Evolutionary conservation across 2,329 filamentous ascomycete species (phyloP).

Genomic region (Chrysosporium queenslandicum): DNA sequence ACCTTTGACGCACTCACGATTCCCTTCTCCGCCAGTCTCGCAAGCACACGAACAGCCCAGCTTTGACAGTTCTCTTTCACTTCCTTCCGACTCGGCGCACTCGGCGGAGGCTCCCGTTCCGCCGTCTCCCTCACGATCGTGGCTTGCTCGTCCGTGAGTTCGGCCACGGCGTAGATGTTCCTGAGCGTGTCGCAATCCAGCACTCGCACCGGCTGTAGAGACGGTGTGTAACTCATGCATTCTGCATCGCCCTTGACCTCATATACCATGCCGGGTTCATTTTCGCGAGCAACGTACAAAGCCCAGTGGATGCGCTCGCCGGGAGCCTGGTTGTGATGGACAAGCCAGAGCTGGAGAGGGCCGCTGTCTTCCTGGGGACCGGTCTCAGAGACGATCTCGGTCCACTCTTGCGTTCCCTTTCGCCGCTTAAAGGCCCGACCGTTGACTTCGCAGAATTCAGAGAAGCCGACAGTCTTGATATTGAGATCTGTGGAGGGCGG

Average conservation of each 20-base stretch:
- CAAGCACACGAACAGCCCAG: conserved; percentile 21
- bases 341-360: conserved; percentile 19
- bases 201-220: conserved; percentile 13
- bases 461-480: conserved; percentile 19
- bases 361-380: not conserved
- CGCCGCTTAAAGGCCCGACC: conserved; percentile 16
- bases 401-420: conserved; percentile 19
- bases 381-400: not conserved
- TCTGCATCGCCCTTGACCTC: conserved; percentile 24
- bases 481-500: conserved; percentile 15
- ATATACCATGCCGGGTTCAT: conserved; percentile 22
- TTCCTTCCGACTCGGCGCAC: conserved; percentile 16
- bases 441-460: conserved; percentile 19
- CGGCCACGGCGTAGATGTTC: conserved; percentile 18
- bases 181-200: conserved; percentile 10
- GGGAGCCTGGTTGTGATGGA: conserved; percentile 17
- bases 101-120: conserved; percentile 18
- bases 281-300: conserved; percentile 21
- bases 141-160: conserved; percentile 15
- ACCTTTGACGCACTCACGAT: conserved; percentile 20
- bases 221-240: conserved; percentile 21
- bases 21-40: conserved; percentile 18
- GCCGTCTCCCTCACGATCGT: conserved; percentile 17
- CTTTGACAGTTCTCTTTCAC: conserved; percentile 23
- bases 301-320: conserved; percentile 22